Evolutionary conservation across 495 filamentous ascomycete genomes (phyloP).

Genomic region (Xanthoparmelia taractica): DNA sequence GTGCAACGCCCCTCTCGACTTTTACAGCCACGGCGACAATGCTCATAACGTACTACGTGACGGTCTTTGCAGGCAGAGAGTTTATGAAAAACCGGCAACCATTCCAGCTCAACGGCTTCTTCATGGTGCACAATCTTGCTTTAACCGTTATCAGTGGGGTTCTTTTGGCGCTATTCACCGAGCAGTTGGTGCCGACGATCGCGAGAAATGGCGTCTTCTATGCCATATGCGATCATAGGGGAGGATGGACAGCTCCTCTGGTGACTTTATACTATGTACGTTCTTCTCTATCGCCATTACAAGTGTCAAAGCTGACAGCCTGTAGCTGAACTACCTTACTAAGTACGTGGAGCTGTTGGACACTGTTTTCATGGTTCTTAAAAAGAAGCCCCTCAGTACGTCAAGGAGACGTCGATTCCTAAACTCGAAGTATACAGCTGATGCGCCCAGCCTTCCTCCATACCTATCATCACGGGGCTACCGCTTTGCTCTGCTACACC

Average conservation of each 20-base stretch:
- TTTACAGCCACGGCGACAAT: slow-evolving; percentile 48
- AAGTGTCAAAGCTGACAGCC: neutral
- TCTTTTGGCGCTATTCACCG: slow-evolving; percentile 55
- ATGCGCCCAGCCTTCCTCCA: slow-evolving; percentile 54
- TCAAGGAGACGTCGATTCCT: neutral
- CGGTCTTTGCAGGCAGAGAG: slow-evolving; percentile 60
- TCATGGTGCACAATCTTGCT: slow-evolving; percentile 64
- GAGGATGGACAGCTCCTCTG: slow-evolving; percentile 59
- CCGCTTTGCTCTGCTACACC: slow-evolving; percentile 63
- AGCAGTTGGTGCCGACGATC: slow-evolving; percentile 57
- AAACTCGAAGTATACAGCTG: slow-evolving; percentile 1
- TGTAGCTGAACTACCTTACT: slow-evolving; percentile 63
- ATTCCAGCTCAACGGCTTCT: slow-evolving; percentile 54
- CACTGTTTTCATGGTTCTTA: slow-evolving; percentile 63
- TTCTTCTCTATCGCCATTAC: slow-evolving; percentile 13
- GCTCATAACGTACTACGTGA: slow-evolving; percentile 55
- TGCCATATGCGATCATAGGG: slow-evolving; percentile 55
- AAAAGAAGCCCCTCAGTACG: slow-evolving; percentile 65
- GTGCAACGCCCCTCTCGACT: slow-evolving; percentile 54
- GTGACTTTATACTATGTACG: slow-evolving; percentile 63
- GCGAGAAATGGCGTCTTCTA: slow-evolving; percentile 54
- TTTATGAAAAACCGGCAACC: slow-evolving; percentile 54
- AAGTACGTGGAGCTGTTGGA: slow-evolving; percentile 65
- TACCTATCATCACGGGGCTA: slow-evolving; percentile 69
- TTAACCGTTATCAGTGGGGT: slow-evolving; percentile 55